Percentiles rank a stretch among this genome's conserved stretches.
Conservation (phyloP, 371 early-diverging fungal genomes). For the Saksenaea oblongispora region DNA sequence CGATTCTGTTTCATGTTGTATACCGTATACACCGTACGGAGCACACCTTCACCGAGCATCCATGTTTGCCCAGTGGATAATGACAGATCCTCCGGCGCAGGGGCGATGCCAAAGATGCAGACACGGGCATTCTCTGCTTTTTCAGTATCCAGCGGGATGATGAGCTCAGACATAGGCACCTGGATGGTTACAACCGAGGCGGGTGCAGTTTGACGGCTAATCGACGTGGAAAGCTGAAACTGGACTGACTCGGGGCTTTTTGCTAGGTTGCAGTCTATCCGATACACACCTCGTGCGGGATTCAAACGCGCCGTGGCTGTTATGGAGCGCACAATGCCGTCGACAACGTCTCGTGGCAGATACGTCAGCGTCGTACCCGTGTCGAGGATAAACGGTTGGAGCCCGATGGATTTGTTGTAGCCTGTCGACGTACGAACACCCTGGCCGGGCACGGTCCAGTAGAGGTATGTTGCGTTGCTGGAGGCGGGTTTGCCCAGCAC, state of each 20-base stretch:
- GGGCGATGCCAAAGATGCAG: conserved; percentile 34
- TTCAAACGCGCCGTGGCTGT: neutral
- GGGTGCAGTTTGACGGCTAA: neutral
- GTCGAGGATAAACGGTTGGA: conserved; percentile 25
- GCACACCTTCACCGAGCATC: conserved; percentile 34
- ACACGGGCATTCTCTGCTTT: conserved; percentile 17
- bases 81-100: neutral
- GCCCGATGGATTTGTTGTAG: neutral
- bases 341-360: conserved; percentile 15
- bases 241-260: conserved; percentile 11
- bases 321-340: conserved; percentile 14
- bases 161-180: conserved; percentile 23
- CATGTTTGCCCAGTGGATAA: conserved; percentile 9
- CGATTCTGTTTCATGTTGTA: conserved; percentile 30
- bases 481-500: conserved; percentile 10
- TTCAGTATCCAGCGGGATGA: conserved; percentile 27
- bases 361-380: conserved; percentile 36
- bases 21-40: conserved; percentile 30
- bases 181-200: conserved; percentile 15
- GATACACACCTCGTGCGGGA: conserved; percentile 12
- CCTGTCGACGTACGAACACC: conserved; percentile 9
- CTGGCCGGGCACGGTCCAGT: conserved; percentile 27
- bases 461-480: conserved; percentile 11
- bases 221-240: conserved; percentile 16
- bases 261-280: conserved; percentile 22